Evolutionary conservation across 2,329 filamentous ascomycete species (phyloP).

Genomic region (Curvularia lunata): DNA sequence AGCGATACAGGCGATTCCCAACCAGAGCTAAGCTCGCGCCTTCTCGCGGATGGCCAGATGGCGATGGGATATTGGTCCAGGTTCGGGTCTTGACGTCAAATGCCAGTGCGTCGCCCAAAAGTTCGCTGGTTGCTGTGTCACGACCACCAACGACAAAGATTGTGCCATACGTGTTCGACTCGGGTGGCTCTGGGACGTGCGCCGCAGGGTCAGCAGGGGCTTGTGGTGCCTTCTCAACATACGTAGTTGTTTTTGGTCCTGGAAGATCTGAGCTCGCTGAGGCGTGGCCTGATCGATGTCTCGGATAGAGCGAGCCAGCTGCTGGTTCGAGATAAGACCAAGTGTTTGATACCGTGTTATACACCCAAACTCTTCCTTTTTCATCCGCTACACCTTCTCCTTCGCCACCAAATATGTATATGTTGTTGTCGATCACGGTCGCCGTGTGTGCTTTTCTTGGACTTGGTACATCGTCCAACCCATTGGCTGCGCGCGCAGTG

Average conservation of each 20-base stretch:
- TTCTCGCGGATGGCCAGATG: conserved; percentile 47
- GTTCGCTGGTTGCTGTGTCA: conserved; percentile 25
- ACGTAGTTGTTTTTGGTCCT: conserved; percentile 40
- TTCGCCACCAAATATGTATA: conserved; percentile 55
- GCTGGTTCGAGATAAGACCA: conserved; percentile 52
- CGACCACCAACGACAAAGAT: conserved; percentile 60
- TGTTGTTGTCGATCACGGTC: conserved; percentile 52
- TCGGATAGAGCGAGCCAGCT: conserved; percentile 30
- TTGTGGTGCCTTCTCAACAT: conserved; percentile 47
- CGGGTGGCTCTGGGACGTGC: conserved; percentile 51
- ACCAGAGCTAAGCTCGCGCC: conserved; percentile 55
- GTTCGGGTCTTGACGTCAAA: conserved; percentile 58
- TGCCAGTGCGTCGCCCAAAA: conserved; percentile 57
- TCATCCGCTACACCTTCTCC: conserved; percentile 36
- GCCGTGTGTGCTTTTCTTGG: conserved; percentile 52
- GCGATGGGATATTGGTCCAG: conserved; percentile 59
- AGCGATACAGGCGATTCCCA: conserved; percentile 56
- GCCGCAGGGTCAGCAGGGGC: conserved; percentile 51
- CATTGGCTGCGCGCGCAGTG: conserved; percentile 36
- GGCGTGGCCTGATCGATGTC: conserved; percentile 46
- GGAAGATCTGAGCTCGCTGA: conserved; percentile 51
- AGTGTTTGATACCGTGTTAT: conserved; percentile 48
- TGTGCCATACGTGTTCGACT: conserved; percentile 54
- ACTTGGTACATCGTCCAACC: conserved; percentile 46
- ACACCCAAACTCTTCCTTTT: conserved; percentile 55